phyloP scores from a whole-genome alignment of 2,329 filamentous ascomycete species.

The Juglanconis sp. region DNA sequence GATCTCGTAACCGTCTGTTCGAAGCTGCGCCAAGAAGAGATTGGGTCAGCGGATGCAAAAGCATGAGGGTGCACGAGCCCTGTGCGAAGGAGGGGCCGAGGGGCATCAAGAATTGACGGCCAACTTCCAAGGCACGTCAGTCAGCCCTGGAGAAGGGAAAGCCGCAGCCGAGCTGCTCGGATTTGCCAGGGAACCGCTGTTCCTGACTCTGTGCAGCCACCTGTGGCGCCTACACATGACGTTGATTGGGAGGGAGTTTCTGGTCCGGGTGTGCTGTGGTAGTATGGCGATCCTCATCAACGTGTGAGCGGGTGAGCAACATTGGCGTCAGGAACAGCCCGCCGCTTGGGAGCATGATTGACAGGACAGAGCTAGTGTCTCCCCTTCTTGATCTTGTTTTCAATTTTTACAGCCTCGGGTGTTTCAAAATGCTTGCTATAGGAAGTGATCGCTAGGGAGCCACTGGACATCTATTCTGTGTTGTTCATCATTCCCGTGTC shows the following conservation, averaged over 20 bases:
- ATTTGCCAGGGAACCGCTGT: neutral
- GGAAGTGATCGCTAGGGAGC: neutral
- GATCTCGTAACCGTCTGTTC: neutral
- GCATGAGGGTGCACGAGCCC: neutral
- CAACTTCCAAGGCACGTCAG: neutral
- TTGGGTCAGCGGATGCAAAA: neutral
- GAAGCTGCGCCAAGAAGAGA: neutral
- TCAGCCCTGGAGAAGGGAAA: neutral
- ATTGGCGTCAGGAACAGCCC: neutral
- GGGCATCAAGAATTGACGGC: neutral
- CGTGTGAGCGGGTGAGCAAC: neutral
- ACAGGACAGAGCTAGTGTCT: neutral
- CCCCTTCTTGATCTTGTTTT: neutral
- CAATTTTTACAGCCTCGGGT: neutral
- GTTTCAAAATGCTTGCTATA: neutral
- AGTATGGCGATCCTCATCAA: constrained; percentile 2
- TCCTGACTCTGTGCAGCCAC: constrained; percentile 4
- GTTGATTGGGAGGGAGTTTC: constrained; percentile 7
- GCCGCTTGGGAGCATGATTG: neutral
- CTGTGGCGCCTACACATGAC: neutral
- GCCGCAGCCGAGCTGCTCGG: neutral
- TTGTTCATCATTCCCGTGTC: neutral
- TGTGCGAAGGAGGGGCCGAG: neutral
- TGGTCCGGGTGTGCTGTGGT: neutral
- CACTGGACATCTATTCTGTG: no score